Evolutionary conservation across 805 yeast species (phyloP), one percentile per base, ranked within the genome.

Genomic region (Candida patagonica): DNA sequence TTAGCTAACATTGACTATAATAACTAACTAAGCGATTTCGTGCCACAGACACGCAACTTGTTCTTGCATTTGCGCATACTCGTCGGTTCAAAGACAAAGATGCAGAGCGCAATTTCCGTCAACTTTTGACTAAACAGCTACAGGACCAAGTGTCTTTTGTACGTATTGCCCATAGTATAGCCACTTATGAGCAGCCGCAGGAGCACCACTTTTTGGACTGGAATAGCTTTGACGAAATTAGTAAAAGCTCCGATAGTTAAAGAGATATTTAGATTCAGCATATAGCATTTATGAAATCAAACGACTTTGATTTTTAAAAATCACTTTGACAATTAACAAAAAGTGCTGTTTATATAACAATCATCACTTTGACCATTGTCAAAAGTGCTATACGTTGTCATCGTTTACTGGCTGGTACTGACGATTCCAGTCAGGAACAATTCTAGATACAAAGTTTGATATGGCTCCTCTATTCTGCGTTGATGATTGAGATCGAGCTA

Each of bases 401-500:
- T 33, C 27, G 24, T 21, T 13, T 5, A 33, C 19, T 3, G 37
- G 37, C 37, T 33, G 37, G 10, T 33, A 33, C 17, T 33, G 37
- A 9, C 24, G 13, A 27, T 31, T 20, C 10, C 13, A 19, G 5
- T 31, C 35, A 22, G 37, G 37, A 26, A 33, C 19, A 13, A 33
- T 33, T 20, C 16, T 21, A 13, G 13, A 3, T 6, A 33, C 37
- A 23, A 33, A n/a, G 16, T 22, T 33, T 30, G 41, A 6, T 22
- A 23, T 38, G n/a, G 36, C 15, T 24, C 30, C 30, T 6, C 29
- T 30, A 10, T 30, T 34, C 23, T 37, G 42, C 4, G 33, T 10
- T 5, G 45, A 35, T 6, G 40, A n/a, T 25, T 45, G 47, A 12
- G 46, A 33, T 10, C 52, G 33, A 19, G 54, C 52, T 6, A 47